Evolutionary conservation across 108 stramenopile genomes (phyloP).

Genomic region (Cyclotella atomus): DNA sequence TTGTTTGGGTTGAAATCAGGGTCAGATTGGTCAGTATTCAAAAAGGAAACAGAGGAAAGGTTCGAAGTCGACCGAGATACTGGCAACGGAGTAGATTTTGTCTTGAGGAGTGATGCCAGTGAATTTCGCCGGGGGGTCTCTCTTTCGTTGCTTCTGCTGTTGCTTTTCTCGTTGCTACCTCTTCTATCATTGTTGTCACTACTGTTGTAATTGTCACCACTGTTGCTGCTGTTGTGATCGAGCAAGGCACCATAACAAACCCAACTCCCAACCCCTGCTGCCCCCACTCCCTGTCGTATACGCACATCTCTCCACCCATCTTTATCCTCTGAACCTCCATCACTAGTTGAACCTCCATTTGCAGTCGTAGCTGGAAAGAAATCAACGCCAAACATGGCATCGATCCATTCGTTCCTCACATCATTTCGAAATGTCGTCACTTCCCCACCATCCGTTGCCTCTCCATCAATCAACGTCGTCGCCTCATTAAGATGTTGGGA

Average conservation of each 20-base stretch:
- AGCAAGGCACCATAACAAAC: conserved; percentile 36
- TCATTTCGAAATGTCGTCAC: conserved; percentile 32
- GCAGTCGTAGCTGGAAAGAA: conserved; percentile 40
- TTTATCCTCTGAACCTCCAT: too few species aligned
- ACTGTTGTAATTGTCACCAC: too few species aligned
- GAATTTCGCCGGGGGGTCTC: neutral
- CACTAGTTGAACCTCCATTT: too few species aligned
- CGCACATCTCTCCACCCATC: conserved; percentile 1
- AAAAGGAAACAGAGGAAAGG: neutral
- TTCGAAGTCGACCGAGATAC: neutral
- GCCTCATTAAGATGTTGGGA: too few species aligned
- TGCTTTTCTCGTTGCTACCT: neutral
- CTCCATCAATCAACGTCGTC: neutral
- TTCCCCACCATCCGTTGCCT: neutral
- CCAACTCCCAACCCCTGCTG: conserved; percentile 50
- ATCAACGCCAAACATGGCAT: conserved; percentile 77
- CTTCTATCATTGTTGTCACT: too few species aligned
- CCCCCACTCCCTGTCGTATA: conserved; percentile 52
- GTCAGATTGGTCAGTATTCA: neutral
- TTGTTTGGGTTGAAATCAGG: neutral
- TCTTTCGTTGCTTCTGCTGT: neutral
- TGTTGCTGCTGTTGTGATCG: neutral
- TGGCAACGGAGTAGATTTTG: conserved; percentile 1
- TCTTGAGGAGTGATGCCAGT: neutral
- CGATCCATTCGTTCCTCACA: conserved; percentile 69